Conservation (phyloP, 805 yeast genomes). For the Saccharomycopsis vini region DNA sequence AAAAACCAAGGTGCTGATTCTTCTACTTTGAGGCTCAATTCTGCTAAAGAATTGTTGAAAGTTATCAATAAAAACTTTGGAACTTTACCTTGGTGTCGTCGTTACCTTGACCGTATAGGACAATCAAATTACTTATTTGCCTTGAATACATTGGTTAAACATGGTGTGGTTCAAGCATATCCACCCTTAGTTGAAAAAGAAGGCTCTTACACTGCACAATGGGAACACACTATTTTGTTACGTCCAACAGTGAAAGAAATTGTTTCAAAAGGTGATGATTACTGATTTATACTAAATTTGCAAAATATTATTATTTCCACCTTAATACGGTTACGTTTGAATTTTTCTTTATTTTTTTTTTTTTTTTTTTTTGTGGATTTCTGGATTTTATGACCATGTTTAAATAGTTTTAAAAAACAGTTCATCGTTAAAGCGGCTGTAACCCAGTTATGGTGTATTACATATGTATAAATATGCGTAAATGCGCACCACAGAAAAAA, state of each 20-base stretch:
- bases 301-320: neutral
- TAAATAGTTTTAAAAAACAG: too few relatives aligned
- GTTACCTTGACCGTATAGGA: constrained; percentile 86
- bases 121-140: constrained; percentile 88
- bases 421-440: too few relatives aligned
- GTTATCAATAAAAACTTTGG: constrained; percentile 80
- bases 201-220: constrained; percentile 94
- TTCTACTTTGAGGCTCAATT: constrained; percentile 39
- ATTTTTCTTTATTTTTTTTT: neutral
- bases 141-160: constrained; percentile 71
- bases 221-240: constrained; percentile 84
- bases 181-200: constrained; percentile 81
- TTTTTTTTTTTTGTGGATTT: too few relatives aligned
- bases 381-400: too few relatives aligned
- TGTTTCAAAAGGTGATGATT: constrained; percentile 92
- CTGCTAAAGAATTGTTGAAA: constrained; percentile 60
- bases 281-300: constrained; percentile 29
- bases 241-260: constrained; percentile 92
- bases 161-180: constrained; percentile 85
- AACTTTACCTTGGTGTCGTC: constrained; percentile 91
- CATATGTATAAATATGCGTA: too few relatives aligned
- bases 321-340: neutral
- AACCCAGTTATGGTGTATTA: too few relatives aligned
- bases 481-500: too few relatives aligned
- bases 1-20: constrained; percentile 42